A percentile compares a stretch with the other conserved stretches of the same genome.
These are phyloP conservation scores for Lathyrus oleraceus DNA, from an alignment of 306 rosid genomes.

Conservation along the genomic window DNA sequence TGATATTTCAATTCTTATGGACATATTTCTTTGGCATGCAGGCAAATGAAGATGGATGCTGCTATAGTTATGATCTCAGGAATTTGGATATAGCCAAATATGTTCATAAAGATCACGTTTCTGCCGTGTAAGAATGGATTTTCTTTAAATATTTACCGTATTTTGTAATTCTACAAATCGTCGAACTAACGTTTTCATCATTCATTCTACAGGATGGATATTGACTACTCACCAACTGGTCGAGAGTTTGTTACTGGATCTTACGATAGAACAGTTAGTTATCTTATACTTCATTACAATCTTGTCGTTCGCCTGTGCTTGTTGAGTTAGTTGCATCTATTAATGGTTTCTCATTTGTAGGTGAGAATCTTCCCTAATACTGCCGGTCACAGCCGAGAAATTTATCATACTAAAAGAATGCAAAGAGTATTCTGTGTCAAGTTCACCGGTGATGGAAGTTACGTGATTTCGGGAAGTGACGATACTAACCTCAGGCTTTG, in stretches of 20 bases:
- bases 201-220: conserved; percentile 71
- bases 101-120: conserved; percentile 90
- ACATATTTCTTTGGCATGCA: conserved; percentile 39
- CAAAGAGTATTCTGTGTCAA: conserved; percentile 96
- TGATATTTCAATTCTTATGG: background rate
- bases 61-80: conserved; percentile 82
- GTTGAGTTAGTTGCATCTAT: background rate
- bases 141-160: conserved; percentile 2
- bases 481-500: conserved; percentile 95
- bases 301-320: background rate
- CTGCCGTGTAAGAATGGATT: conserved; percentile 75
- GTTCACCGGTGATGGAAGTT: conserved; percentile 91
- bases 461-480: conserved; percentile 93
- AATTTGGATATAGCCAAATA: conserved; percentile 76
- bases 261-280: conserved; percentile 93
- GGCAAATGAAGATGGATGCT: conserved; percentile 92
- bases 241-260: conserved; percentile 98
- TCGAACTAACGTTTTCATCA: background rate
- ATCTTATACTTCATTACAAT: conserved; percentile 30
- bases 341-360: conserved; percentile 45
- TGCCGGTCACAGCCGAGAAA: conserved; percentile 94
- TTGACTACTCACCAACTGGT: conserved; percentile 96
- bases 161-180: conserved; percentile 7
- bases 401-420: conserved; percentile 94
- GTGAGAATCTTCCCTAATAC: conserved; percentile 78